A percentile compares a stretch with the other conserved stretches of the same genome.
Evolutionary conservation across 208 protist genomes (phyloP).

Genomic region (Leishmania amazonensis): DNA sequence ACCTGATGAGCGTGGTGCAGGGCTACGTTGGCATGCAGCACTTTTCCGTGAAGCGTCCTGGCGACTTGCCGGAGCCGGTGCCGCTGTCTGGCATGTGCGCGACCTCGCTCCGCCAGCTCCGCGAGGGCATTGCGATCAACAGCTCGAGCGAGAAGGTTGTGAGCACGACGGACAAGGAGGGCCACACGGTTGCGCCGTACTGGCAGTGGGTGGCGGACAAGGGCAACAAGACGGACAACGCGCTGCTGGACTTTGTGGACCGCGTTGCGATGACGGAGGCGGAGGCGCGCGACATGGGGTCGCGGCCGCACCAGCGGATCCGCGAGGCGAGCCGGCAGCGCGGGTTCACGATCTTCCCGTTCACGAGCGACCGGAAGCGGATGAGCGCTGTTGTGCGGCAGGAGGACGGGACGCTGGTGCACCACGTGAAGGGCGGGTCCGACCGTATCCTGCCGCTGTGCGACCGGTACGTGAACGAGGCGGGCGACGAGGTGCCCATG

Average conservation of each 20-base stretch:
- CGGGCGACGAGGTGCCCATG: constrained; percentile 49
- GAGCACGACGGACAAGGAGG: constrained; percentile 38
- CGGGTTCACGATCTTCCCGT: constrained; percentile 79
- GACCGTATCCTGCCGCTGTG: constrained; percentile 90
- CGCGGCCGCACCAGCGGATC: constrained; percentile 60
- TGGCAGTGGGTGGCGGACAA: constrained; percentile 74
- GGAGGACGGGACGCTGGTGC: constrained; percentile 46
- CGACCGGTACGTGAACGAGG: constrained; percentile 57
- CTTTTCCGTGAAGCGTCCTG: constrained; percentile 53
- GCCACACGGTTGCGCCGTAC: constrained; percentile 31
- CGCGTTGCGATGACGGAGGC: constrained; percentile 38
- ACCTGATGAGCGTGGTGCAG: constrained; percentile 97
- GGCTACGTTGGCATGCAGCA: constrained; percentile 71
- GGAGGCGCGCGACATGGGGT: constrained; percentile 33
- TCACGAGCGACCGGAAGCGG: constrained; percentile 88
- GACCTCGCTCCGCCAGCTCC: constrained; percentile 18
- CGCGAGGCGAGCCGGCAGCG: constrained; percentile 38
- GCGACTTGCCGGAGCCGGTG: constrained; percentile 53
- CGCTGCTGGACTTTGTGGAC: constrained; percentile 81
- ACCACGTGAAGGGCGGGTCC: constrained; percentile 92
- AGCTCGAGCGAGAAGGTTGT: constrained; percentile 83
- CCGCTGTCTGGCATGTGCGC: constrained; percentile 23
- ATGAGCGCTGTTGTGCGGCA: constrained; percentile 77
- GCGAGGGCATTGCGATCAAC: constrained; percentile 69
- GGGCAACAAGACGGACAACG: constrained; percentile 91